Evolutionary conservation across 1,139 yeast species (phyloP), one percentile per base, ranked within the genome.

Genomic region (Nakaseomyces bracarensis): DNA sequence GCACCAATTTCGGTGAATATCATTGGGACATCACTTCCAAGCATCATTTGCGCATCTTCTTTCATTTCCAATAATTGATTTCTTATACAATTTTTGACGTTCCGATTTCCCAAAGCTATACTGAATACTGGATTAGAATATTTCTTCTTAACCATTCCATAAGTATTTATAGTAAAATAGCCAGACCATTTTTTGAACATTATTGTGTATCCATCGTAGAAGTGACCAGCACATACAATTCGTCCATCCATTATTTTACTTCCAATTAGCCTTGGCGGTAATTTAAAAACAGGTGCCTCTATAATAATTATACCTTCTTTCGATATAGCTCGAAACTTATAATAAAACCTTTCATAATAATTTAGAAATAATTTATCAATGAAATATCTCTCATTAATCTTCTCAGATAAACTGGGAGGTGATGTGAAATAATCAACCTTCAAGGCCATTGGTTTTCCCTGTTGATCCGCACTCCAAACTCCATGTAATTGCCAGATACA

Each of bases 1-100:
- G 89, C 84, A 2, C 98, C 98, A n/a, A 91, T 87, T 62, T 89
- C 98, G 1, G 95, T 79, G 70, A 91, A 77, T 33, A 89, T 65
- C 6, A 82, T 74, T 0, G 95, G 95, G 9, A 83, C 66, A 11
- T 53, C 35, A 6, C 14, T 27, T 1, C 95, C 95, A 46, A 85
- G 61, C 36, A 70, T 59, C 2, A 69, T 69, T 15, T 64, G 61
- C 11, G 86, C 78, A 57, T 89, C 96, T 21, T 61, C 58, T 46
- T 71, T 74, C 65, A 89, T 72, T 46, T 74, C 81, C 16, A 60
- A 52, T 45, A 89, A 70, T 60, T 89, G 97, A 35, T 68, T 73
- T 40, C 72, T 70, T 39, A 89, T 65, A 46, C 86, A 82, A 46
- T 76, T 80, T 37, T 95, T 69, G 38, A 89, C 86, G 39, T 81